phyloP scores from a whole-genome alignment of 768 basidiomycete species.

The Lyophyllum decastes region DNA sequence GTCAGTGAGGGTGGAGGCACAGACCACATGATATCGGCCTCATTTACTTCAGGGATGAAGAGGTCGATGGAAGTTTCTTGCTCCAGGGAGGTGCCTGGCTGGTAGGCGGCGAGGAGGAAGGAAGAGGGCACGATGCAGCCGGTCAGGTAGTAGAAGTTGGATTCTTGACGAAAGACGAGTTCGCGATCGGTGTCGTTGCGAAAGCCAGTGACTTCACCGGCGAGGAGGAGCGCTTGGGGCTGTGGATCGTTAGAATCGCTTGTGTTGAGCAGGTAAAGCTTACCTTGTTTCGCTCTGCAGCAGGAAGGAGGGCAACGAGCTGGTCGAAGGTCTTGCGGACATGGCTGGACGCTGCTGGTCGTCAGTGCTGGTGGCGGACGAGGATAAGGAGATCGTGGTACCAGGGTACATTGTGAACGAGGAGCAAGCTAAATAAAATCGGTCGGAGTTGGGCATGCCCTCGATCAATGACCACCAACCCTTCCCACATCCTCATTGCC shows the following conservation, averaged over 20 bases:
- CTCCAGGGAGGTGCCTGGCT: conserved; percentile 47
- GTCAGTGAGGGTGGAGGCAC: conserved; percentile 73
- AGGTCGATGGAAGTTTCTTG: conserved; percentile 52
- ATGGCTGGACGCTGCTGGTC: conserved; percentile 24
- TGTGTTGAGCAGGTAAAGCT: not conserved
- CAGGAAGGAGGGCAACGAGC: conserved; percentile 51
- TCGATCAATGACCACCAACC: conserved; percentile 63
- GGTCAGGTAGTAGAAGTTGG: conserved; percentile 87
- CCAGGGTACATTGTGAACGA: conserved; percentile 13
- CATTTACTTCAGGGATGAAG: conserved; percentile 77
- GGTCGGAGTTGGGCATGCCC: conserved; percentile 3
- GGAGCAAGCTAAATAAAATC: conserved; percentile 1
- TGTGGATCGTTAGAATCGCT: conserved; percentile 23
- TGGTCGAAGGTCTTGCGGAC: conserved; percentile 53
- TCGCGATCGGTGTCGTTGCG: conserved; percentile 88
- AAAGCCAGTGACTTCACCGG: conserved; percentile 62
- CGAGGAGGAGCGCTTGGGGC: conserved; percentile 72
- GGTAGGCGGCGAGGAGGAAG: conserved; percentile 61
- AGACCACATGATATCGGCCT: conserved; percentile 85
- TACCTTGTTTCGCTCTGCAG: conserved; percentile 54
- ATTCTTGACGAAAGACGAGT: conserved; percentile 67
- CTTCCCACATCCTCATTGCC: conserved; percentile 87
- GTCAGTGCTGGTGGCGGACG: not conserved
- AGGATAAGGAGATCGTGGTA: not conserved
- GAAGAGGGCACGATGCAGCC: conserved; percentile 78